These are phyloP conservation scores for Trametes meyenii DNA, from an alignment of 768 basidiomycete genomes.

Conservation along the genomic window DNA sequence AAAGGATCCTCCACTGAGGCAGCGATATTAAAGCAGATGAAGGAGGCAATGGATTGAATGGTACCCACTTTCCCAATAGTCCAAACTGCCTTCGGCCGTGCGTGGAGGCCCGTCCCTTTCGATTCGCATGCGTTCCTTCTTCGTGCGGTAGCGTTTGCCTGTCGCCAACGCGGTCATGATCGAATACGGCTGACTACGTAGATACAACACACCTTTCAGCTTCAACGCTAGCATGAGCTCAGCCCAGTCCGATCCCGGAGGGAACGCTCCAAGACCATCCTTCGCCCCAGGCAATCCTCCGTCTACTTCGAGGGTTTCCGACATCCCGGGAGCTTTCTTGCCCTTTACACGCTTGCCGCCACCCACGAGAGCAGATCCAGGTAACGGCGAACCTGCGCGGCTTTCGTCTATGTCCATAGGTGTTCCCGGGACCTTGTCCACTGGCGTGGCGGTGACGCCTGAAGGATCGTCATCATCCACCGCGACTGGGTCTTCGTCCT, in stretches of 20 bases:
- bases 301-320: slow-evolving; percentile 63
- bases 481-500: slow-evolving; percentile 33
- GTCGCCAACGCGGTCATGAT: neutral
- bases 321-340: slow-evolving; percentile 49
- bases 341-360: slow-evolving; percentile 19
- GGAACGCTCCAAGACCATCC: slow-evolving; percentile 76
- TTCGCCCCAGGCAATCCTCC: slow-evolving; percentile 76
- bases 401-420: slow-evolving; percentile 46
- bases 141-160: slow-evolving; percentile 81
- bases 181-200: neutral
- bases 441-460: slow-evolving; percentile 18
- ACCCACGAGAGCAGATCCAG: slow-evolving; percentile 18
- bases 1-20: slow-evolving; percentile 79
- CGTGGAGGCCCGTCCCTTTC: slow-evolving; percentile 77
- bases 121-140: slow-evolving; percentile 77
- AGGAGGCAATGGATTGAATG: neutral
- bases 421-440: slow-evolving; percentile 27
- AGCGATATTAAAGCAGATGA: neutral
- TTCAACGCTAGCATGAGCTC: slow-evolving; percentile 72
- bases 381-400: slow-evolving; percentile 34
- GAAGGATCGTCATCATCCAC: slow-evolving; percentile 50
- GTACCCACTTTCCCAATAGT: slow-evolving; percentile 67
- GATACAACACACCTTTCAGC: slow-evolving; percentile 57
- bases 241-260: slow-evolving; percentile 72
- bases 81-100: slow-evolving; percentile 75